Percentiles rank a stretch among this genome's conserved stretches.
These are phyloP conservation scores for Aulographum hederae DNA, from an alignment of 2,329 filamentous ascomycete species.

Conservation along the genomic window DNA sequence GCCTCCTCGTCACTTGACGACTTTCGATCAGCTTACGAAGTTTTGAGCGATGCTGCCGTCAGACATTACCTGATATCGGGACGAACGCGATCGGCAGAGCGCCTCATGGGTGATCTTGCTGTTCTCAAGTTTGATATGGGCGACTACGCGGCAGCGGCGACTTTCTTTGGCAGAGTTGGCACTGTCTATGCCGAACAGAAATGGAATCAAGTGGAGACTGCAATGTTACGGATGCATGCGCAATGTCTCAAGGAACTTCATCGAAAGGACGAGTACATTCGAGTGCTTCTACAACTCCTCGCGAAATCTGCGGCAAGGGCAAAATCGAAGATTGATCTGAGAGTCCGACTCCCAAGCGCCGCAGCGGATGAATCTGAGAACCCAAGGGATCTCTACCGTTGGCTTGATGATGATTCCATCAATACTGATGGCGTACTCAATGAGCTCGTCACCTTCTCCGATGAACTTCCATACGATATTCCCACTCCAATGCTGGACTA, in stretches of 20 bases:
- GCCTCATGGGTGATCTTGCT: conserved; percentile 68
- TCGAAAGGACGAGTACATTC: conserved; percentile 61
- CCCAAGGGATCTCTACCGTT: conserved; percentile 5
- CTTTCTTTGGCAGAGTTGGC: conserved; percentile 61
- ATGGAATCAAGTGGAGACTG: conserved; percentile 66
- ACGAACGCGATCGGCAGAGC: conserved; percentile 58
- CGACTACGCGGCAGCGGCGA: conserved; percentile 56
- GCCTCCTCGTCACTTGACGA: neutral
- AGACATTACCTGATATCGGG: conserved; percentile 68
- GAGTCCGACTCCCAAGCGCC: conserved; percentile 9
- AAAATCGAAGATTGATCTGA: conserved; percentile 17
- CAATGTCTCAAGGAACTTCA: conserved; percentile 63
- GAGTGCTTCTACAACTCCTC: conserved; percentile 55
- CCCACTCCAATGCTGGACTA: conserved; percentile 53
- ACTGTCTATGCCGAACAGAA: conserved; percentile 60
- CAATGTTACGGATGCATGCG: conserved; percentile 73
- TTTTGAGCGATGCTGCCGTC: conserved; percentile 67
- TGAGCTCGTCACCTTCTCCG: conserved; percentile 29
- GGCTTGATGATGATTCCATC: conserved; percentile 20
- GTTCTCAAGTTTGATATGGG: conserved; percentile 61
- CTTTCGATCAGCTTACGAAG: conserved; percentile 39
- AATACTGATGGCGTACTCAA: conserved; percentile 18
- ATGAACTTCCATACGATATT: conserved; percentile 39
- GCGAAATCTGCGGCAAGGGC: conserved; percentile 37
- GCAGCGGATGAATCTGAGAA: conserved; percentile 3